phyloP scores from a whole-genome alignment of 495 filamentous ascomycete species.

The Trichoderma orchidacearum region DNA sequence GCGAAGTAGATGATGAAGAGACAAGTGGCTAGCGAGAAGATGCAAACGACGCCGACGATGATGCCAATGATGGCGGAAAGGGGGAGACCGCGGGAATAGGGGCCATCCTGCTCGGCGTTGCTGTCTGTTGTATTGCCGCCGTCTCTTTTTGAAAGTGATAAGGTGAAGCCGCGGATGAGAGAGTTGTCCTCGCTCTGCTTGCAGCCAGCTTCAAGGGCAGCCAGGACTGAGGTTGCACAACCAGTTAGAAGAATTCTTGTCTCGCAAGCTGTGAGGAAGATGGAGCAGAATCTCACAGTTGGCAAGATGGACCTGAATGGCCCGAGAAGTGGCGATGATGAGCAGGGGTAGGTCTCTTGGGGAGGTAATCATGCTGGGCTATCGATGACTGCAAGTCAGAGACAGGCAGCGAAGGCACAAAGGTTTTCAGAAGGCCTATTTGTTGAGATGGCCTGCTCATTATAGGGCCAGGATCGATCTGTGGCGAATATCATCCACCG shows the following conservation, averaged over 20 bases:
- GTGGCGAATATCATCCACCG: not conserved
- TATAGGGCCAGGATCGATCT: not conserved
- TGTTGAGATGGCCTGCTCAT: not conserved
- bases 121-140: conserved; percentile 18
- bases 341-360: not conserved
- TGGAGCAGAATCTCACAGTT: no score
- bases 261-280: no score
- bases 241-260: no score
- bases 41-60: conserved; percentile 20
- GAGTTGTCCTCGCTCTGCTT: conserved; percentile 21
- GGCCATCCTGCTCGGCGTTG: conserved; percentile 10
- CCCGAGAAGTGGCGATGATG: not conserved
- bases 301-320: no score
- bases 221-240: conserved; percentile 20
- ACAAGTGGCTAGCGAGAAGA: conserved; percentile 18
- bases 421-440: not conserved
- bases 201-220: conserved; percentile 23
- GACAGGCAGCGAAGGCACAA: not conserved
- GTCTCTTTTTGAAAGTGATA: conserved; percentile 20
- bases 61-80: conserved; percentile 27
- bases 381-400: not conserved
- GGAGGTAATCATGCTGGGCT: not conserved
- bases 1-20: conserved; percentile 30
- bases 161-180: conserved; percentile 16
- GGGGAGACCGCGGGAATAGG: not conserved